phyloP scores from a whole-genome alignment of 805 yeast genomes.

The Lachancea quebecensis region DNA sequence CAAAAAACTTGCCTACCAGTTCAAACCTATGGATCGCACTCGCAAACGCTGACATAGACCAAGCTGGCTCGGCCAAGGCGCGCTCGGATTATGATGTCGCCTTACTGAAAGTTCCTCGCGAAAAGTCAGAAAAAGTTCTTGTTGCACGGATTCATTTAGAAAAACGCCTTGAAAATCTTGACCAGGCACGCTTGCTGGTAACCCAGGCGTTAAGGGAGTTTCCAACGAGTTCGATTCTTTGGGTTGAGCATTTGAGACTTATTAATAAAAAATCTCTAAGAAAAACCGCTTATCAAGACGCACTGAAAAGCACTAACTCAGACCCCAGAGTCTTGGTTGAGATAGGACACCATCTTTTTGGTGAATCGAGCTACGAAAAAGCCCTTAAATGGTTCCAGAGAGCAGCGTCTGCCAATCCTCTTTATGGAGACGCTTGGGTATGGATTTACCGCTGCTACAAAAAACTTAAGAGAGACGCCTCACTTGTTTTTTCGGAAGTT shows the following conservation, averaged over 20 bases:
- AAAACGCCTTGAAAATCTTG: slow-evolving; percentile 37
- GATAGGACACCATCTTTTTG: slow-evolving; percentile 64
- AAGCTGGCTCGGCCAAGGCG: slow-evolving; percentile 38
- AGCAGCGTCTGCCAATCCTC: slow-evolving; percentile 47
- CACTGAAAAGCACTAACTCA: slow-evolving; percentile 60
- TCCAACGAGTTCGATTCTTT: slow-evolving; percentile 54
- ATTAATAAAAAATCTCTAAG: slow-evolving; percentile 42
- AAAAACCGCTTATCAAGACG: slow-evolving; percentile 58
- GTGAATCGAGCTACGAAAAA: slow-evolving; percentile 52
- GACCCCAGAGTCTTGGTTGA: slow-evolving; percentile 50
- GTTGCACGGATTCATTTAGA: slow-evolving; percentile 55
- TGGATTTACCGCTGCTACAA: slow-evolving; percentile 47
- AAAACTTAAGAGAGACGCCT: slow-evolving; percentile 38
- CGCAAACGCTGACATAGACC: slow-evolving; percentile 40
- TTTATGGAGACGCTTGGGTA: slow-evolving; percentile 74
- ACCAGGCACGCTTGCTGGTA: slow-evolving; percentile 48
- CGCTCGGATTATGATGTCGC: slow-evolving; percentile 69
- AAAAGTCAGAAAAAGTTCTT: slow-evolving; percentile 46
- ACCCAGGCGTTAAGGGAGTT: slow-evolving; percentile 51
- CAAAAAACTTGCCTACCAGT: slow-evolving; percentile 39
- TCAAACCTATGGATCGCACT: slow-evolving; percentile 49
- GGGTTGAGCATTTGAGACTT: slow-evolving; percentile 53
- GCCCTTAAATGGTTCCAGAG: slow-evolving; percentile 71
- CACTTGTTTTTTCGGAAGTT: slow-evolving; percentile 33
- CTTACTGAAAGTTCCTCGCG: slow-evolving; percentile 39